Percentiles rank a stretch among this genome's conserved stretches.
Evolutionary conservation across 2,329 filamentous ascomycete species (phyloP).

Genomic region (Aspergillus sp.): DNA sequence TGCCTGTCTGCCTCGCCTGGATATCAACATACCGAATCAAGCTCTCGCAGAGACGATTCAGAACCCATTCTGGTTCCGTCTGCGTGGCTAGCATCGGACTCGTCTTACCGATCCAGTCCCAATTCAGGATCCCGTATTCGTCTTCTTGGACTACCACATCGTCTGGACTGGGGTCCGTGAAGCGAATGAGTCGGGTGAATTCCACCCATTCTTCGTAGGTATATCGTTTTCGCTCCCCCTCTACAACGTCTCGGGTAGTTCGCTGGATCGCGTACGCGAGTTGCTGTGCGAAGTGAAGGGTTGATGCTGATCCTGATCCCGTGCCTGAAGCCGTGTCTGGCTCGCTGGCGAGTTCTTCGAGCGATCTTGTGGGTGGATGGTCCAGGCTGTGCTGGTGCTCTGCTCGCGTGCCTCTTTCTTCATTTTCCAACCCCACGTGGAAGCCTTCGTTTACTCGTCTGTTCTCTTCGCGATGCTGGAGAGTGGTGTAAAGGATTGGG

Average conservation of each 20-base stretch:
- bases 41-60: constrained; percentile 67
- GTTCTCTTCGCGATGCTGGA: constrained; percentile 44
- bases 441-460: constrained; percentile 53
- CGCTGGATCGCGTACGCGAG: constrained; percentile 70
- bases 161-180: constrained; percentile 44
- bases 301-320: constrained; percentile 21
- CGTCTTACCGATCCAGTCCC: constrained; percentile 72
- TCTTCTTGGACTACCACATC: constrained; percentile 50
- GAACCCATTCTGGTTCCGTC: constrained; percentile 66
- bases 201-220: constrained; percentile 84
- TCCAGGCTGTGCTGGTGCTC: not conserved
- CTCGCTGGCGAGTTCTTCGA: constrained; percentile 51
- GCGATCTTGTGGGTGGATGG: constrained; percentile 21
- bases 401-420: constrained; percentile 19
- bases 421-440: constrained; percentile 39
- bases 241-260: constrained; percentile 40
- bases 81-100: constrained; percentile 66
- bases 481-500: constrained; percentile 41
- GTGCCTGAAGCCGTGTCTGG: constrained; percentile 34
- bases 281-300: constrained; percentile 57
- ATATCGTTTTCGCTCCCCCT: constrained; percentile 60
- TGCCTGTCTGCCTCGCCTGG: constrained; percentile 18
- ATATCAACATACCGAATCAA: constrained; percentile 50
- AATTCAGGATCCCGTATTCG: constrained; percentile 62
- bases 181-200: constrained; percentile 73